Conservation (phyloP, 768 basidiomycete species). For the Kwoniella europaea region DNA sequence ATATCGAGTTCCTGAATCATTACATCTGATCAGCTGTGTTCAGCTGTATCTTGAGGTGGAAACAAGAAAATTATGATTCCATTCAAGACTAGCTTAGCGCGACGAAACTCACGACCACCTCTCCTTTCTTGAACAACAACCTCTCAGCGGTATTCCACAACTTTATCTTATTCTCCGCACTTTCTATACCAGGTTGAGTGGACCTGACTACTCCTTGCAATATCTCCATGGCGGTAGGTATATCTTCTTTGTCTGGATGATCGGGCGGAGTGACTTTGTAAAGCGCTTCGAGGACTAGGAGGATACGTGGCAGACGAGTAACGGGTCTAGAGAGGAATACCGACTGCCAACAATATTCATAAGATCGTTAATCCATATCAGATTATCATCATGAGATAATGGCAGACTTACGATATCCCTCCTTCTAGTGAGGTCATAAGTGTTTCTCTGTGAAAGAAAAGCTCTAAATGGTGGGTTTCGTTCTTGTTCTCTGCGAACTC, state of each 20-base stretch:
- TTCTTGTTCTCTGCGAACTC: conserved; percentile 75
- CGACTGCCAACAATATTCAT: conserved; percentile 50
- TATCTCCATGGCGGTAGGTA: conserved; percentile 73
- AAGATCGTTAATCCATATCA: no score
- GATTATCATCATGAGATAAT: no score
- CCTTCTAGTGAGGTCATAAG: conserved; percentile 39
- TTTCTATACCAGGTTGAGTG: conserved; percentile 80
- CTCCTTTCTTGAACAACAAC: conserved; percentile 74
- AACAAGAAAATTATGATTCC: neutral
- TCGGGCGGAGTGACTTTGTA: conserved; percentile 66
- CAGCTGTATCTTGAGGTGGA: no score
- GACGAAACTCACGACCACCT: conserved; percentile 70
- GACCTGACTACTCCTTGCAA: conserved; percentile 76
- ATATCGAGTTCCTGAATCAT: conserved; percentile 75
- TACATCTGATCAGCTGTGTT: conserved; percentile 1
- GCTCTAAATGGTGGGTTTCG: conserved; percentile 70
- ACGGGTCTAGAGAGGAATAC: conserved; percentile 80
- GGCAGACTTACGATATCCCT: conserved; percentile 59
- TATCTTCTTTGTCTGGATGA: conserved; percentile 78
- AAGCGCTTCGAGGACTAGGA: conserved; percentile 73
- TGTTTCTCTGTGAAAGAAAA: conserved; percentile 63
- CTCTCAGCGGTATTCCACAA: conserved; percentile 81
- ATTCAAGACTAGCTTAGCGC: neutral
- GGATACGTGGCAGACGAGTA: conserved; percentile 81
- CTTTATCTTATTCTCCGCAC: conserved; percentile 88